Evolutionary conservation across 768 basidiomycete species (phyloP), one percentile per base, ranked within the genome.

Genomic region (Megacollybia marginata): DNA sequence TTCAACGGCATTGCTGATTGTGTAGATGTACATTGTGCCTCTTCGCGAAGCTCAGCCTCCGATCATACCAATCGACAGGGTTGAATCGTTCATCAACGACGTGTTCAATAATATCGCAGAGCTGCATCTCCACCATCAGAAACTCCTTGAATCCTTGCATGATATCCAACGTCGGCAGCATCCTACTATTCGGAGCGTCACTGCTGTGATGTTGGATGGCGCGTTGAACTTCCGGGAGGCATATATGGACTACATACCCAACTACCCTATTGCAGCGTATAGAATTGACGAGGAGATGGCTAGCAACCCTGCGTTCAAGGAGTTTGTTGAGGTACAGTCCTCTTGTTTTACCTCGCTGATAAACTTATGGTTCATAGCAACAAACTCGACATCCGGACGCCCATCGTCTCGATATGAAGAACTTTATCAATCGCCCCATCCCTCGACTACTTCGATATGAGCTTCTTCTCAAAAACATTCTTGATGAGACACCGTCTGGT

Each of bases 231-330:
- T 95, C 75, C 79, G 89, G 6, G 87, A 90, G 45, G 85, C 87
- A 12, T 99, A 99, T 65, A 81, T 93, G 74, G 88, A 92, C 53
- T 97, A 96, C 58, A 81, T 92, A 53, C 80, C 88, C n/a, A 85
- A 93, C 68, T 90, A 93, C 65, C 94, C 95, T 1, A 88, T 91
- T 44, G 94, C 93, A 0, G 85, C 87, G 1, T 88, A 88, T 59
- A 71, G 86, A 42, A 86, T 97, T 49, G 88, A 91, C 51, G 85
- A 92, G 31, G 94, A 96, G 68, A 83, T 87, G 75, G 82, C 75
- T 9, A 85, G 78, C 48, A 97, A 95, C 55, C 69, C 76, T 1
- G 69, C 82, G 2, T 97, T 99, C 71, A 83, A 84, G 60, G 63
- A 71, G 1, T 92, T 96, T 59, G 79, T 92, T 15, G 89, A 92